Percentiles rank a stretch among this genome's conserved stretches.
These are phyloP conservation scores for Eutrema salsugineum DNA, from an alignment of 441 rosid species.

Conservation along the genomic window DNA sequence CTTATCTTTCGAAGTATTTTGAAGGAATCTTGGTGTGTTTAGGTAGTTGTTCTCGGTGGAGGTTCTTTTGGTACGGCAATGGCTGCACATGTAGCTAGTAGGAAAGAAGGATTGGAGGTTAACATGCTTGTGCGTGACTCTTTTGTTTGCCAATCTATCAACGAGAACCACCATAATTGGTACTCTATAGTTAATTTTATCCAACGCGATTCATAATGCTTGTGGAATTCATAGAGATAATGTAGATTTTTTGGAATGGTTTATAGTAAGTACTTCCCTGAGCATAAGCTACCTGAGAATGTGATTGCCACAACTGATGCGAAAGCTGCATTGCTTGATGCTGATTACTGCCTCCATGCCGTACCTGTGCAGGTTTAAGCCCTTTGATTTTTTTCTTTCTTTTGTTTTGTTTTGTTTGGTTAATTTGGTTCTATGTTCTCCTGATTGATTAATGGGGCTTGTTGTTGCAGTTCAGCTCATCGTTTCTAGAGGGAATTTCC, in stretches of 20 bases:
- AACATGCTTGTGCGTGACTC: slow-evolving; percentile 81
- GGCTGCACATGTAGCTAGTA: slow-evolving; percentile 86
- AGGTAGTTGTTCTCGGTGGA: slow-evolving; percentile 97
- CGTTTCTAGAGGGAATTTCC: slow-evolving; percentile 73
- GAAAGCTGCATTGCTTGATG: slow-evolving; percentile 65
- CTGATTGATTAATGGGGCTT: slow-evolving; percentile 14
- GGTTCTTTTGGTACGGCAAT: slow-evolving; percentile 96
- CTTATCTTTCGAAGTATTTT: not conserved
- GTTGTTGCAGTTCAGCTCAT: slow-evolving; percentile 75
- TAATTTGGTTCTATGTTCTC: not conserved
- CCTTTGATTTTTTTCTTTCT: not conserved
- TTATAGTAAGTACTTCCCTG: slow-evolving; percentile 76
- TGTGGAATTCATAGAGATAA: not conserved
- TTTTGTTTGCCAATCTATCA: slow-evolving; percentile 65
- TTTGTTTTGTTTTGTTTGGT: not conserved
- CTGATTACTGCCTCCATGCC: slow-evolving; percentile 88
- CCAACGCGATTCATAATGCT: not conserved
- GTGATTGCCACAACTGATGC: slow-evolving; percentile 81
- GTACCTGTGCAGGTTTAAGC: slow-evolving; percentile 83
- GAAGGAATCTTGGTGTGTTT: not conserved
- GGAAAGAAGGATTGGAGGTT: slow-evolving; percentile 69
- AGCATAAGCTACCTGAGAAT: slow-evolving; percentile 74
- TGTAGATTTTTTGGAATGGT: not conserved
- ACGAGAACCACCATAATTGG: slow-evolving; percentile 57
- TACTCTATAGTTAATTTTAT: slow-evolving; percentile 13